Evolutionary conservation across 805 yeast genomes (phyloP).

Genomic region (Candida koratica): DNA sequence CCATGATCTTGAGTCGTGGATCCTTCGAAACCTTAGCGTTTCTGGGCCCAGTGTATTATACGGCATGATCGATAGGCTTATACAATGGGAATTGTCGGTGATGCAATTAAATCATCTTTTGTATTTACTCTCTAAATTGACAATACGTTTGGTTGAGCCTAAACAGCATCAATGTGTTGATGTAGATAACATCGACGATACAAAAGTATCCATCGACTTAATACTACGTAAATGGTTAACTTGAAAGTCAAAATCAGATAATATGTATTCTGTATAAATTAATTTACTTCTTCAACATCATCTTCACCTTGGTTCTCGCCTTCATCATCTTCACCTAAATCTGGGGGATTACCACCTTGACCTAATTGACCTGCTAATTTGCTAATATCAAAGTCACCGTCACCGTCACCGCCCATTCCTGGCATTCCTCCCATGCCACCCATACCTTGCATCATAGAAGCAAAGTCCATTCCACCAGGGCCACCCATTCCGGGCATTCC

Average conservation of each 20-base stretch:
- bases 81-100: background rate
- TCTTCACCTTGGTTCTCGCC: constrained; percentile 20
- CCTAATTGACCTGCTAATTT: constrained; percentile 43
- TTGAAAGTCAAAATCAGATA: background rate
- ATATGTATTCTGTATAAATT: constrained; percentile 1
- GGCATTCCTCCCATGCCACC: constrained; percentile 26
- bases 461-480: constrained; percentile 25
- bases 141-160: background rate
- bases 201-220: background rate
- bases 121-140: constrained; percentile 5
- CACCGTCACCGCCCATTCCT: constrained; percentile 26
- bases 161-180: background rate
- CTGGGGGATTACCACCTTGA: constrained; percentile 31
- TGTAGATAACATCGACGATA: constrained; percentile 2
- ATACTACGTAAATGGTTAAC: constrained; percentile 9
- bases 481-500: constrained; percentile 36
- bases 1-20: constrained; percentile 1
- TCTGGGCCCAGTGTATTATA: background rate
- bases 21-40: background rate
- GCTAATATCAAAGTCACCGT: constrained; percentile 34
- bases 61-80: background rate
- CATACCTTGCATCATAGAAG: constrained; percentile 22
- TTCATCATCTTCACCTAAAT: constrained; percentile 24
- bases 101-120: constrained; percentile 7
- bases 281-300: constrained; percentile 12